A percentile compares a stretch with the other conserved stretches of the same genome.
These are phyloP conservation scores for Eucalyptus regnans DNA, from an alignment of 345 rosid species.

Conservation along the genomic window DNA sequence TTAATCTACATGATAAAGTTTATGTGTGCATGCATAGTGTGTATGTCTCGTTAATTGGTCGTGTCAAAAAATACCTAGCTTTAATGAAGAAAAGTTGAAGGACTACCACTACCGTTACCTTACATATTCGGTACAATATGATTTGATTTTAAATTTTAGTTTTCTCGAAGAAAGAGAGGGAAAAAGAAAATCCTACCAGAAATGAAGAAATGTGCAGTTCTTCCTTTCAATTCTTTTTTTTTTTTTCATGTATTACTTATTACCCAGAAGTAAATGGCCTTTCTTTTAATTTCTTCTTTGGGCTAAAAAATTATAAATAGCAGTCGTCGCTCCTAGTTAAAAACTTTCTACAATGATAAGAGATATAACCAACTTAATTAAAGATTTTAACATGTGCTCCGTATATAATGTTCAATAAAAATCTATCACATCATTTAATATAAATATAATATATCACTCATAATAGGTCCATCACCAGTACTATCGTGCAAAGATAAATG, in stretches of 20 bases:
- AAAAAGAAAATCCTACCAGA: neutral
- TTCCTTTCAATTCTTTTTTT: neutral
- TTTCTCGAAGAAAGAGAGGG: neutral
- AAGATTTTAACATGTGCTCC: neutral
- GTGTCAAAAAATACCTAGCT: no score
- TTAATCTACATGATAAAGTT: no score
- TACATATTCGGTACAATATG: neutral
- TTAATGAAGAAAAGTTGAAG: neutral
- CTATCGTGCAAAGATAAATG: neutral
- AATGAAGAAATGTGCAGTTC: neutral
- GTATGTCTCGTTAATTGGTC: neutral
- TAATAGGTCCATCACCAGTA: neutral
- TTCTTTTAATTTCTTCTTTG: neutral
- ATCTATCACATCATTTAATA: neutral
- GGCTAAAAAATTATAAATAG: neutral
- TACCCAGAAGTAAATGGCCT: neutral
- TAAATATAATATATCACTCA: neutral
- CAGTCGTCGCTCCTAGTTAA: neutral
- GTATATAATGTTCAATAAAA: accelerated
- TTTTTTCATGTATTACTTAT: neutral
- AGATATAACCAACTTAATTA: neutral
- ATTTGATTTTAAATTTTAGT: neutral
- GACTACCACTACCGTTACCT: neutral
- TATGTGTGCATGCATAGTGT: neutral
- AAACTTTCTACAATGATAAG: neutral